Evolutionary conservation across 179 eudicot species (phyloP), one percentile per base, ranked within the genome.

Genomic region (Beta lomatogona): DNA sequence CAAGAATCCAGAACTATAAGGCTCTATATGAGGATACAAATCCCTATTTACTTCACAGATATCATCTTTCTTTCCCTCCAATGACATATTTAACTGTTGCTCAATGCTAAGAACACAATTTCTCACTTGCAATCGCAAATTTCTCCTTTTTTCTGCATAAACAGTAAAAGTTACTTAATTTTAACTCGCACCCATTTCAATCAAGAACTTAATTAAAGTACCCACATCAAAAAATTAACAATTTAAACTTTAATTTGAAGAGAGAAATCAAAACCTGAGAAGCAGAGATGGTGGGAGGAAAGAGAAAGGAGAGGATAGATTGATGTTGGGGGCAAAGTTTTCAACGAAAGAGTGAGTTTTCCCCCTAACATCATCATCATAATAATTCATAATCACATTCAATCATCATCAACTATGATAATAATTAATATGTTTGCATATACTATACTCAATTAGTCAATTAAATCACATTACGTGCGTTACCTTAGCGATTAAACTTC

Each of bases 21-120:
- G 97, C 83, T 96, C 98, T 79, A 96, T 86, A 18, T 82, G 90
- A 2, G 95, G 83, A 83, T 94, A 96, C 71, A 93, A 87, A 73
- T 83, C 83, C 79, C 82, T 84, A 31, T 83, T 92, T 14, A 91
- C 80, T 60, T 89, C 91, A 21, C 71, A 69, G 13, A 79, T 81
- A 52, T 78, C 88, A 77, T 85, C 87, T 9, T 76, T 60, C 80
- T 86, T 89, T 7, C 80, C 50, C 82, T 86, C 97, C 94, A 91
- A 89, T 59, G 84, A 77, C 87, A 66, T 83, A 63, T 52, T 83
- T 28, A 84, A 60, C 82, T 82, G 84, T 25, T 85, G 64, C 72
- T 84, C 91, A 79, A 89, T 74, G 79, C 79, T 86, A 54, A 31
- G 71, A 76, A 77, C 87, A 80, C 86, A 63, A 81, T 73, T 82